Evolutionary conservation across 768 basidiomycete species (phyloP).

Genomic region (Daedalea quercina): DNA sequence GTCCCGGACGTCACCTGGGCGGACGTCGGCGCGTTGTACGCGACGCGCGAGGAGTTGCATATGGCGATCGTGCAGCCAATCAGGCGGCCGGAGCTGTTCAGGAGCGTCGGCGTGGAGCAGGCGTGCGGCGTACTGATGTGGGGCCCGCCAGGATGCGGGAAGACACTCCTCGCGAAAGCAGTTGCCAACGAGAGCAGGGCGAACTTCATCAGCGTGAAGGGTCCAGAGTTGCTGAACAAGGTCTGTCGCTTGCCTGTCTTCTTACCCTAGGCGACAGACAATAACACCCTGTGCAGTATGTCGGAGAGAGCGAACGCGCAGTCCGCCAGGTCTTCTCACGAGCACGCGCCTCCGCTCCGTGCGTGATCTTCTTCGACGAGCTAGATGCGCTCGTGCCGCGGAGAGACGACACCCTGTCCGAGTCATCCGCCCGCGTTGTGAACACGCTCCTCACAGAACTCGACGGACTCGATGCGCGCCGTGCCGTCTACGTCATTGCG

Average conservation of each 20-base stretch:
- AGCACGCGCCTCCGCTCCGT: slow-evolving; percentile 89
- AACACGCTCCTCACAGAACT: slow-evolving; percentile 93
- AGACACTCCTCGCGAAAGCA: slow-evolving; percentile 95
- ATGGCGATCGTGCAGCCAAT: slow-evolving; percentile 99
- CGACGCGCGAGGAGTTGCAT: slow-evolving; percentile 83
- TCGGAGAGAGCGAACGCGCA: slow-evolving; percentile 94
- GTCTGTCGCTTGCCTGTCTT: slow-evolving; percentile 31
- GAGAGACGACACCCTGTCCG: slow-evolving; percentile 88
- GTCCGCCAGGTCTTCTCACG: slow-evolving; percentile 93
- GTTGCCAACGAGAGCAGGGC: slow-evolving; percentile 94
- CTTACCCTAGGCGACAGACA: background rate
- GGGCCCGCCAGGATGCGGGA: slow-evolving; percentile 98
- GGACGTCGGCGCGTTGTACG: slow-evolving; percentile 89
- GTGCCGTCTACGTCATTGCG: slow-evolving; percentile 87
- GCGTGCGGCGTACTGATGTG: slow-evolving; percentile 94
- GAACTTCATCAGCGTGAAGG: slow-evolving; percentile 97
- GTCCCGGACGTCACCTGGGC: slow-evolving; percentile 94
- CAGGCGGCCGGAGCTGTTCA: slow-evolving; percentile 82
- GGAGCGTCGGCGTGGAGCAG: slow-evolving; percentile 80
- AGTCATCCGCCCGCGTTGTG: slow-evolving; percentile 88
- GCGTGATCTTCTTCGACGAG: slow-evolving; percentile 95
- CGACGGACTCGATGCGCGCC: slow-evolving; percentile 83
- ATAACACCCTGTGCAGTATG: slow-evolving; percentile 51
- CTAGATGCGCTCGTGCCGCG: slow-evolving; percentile 88
- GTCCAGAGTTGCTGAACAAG: slow-evolving; percentile 95